Evolutionary conservation across 352 stramenopile species (phyloP).

Genomic region (Pythium insidiosum): DNA sequence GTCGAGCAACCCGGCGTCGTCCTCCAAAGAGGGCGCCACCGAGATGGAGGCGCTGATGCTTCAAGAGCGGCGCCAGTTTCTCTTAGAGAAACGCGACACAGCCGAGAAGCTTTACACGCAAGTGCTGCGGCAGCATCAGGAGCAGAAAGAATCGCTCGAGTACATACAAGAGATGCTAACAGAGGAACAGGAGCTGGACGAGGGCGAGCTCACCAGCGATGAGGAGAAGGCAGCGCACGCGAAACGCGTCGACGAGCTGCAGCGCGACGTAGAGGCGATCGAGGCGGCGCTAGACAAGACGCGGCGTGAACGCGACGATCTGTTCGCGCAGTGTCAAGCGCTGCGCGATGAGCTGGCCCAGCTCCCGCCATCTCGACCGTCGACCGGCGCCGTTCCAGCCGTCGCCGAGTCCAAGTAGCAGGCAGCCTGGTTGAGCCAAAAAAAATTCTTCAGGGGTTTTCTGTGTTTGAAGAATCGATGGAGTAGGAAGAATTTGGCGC

Average conservation of each 20-base stretch:
- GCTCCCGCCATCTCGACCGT: conserved; percentile 8
- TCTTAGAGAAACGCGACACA: conserved; percentile 58
- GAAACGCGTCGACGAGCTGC: conserved; percentile 16
- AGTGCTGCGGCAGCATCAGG: conserved; percentile 55
- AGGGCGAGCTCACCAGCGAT: conserved; percentile 7
- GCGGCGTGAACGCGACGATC: conserved; percentile 43
- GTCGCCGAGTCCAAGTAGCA: conserved; percentile 7
- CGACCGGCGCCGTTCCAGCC: not conserved
- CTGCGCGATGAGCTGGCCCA: conserved; percentile 38
- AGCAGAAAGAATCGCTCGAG: conserved; percentile 52
- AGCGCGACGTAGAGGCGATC: conserved; percentile 20
- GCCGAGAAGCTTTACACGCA: conserved; percentile 68
- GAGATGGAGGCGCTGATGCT: conserved; percentile 22
- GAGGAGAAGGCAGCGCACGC: conserved; percentile 6
- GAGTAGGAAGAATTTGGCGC: too few species aligned
- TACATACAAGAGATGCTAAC: conserved; percentile 48
- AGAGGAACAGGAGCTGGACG: conserved; percentile 38
- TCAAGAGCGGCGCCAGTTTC: conserved; percentile 28
- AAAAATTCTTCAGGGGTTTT: too few species aligned
- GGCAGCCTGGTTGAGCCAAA: too few species aligned
- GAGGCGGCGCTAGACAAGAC: conserved; percentile 23
- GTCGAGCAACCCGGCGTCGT: too few species aligned
- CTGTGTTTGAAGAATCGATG: too few species aligned
- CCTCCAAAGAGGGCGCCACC: conserved; percentile 4
- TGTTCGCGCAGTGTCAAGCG: conserved; percentile 53